Percentiles rank a stretch among this genome's conserved stretches.
Evolutionary conservation across 1,284 basidiomycete genomes (phyloP).

Genomic region (Ustilago cynodontis): DNA sequence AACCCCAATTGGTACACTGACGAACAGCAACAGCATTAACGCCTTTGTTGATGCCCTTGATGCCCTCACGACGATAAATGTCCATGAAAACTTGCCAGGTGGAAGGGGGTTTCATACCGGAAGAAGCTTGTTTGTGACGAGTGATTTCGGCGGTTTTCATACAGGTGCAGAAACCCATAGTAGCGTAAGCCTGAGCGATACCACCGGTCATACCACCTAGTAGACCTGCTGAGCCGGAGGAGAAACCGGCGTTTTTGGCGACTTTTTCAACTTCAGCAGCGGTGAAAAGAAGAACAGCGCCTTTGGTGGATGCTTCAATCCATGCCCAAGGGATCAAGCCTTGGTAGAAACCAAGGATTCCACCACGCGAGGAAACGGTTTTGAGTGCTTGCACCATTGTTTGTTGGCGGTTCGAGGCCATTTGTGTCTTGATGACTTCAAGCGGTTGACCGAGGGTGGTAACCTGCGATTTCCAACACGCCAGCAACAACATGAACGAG

Average conservation of each 20-base stretch:
- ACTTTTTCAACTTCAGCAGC: constrained; percentile 92
- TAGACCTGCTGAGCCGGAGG: constrained; percentile 85
- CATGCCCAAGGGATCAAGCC: constrained; percentile 99
- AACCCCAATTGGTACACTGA: constrained; percentile 99
- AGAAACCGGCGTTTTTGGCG: constrained; percentile 78
- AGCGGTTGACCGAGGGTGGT: constrained; percentile 98
- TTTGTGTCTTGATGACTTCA: constrained; percentile 91
- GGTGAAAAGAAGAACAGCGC: constrained; percentile 93
- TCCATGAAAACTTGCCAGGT: constrained; percentile 90
- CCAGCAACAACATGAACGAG: no score
- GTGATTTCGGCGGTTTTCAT: constrained; percentile 86
- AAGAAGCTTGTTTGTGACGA: constrained; percentile 91
- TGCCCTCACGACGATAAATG: constrained; percentile 92
- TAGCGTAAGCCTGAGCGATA: constrained; percentile 97
- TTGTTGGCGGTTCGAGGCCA: constrained; percentile 75
- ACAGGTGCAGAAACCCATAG: constrained; percentile 95
- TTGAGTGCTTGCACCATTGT: constrained; percentile 87
- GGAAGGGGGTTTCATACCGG: constrained; percentile 88
- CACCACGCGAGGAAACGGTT: constrained; percentile 92
- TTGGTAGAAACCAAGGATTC: constrained; percentile 92
- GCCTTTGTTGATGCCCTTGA: constrained; percentile 98
- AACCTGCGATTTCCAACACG: constrained; percentile 74
- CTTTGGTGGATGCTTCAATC: constrained; percentile 99
- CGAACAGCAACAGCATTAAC: constrained; percentile 95
- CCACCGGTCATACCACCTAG: constrained; percentile 98